Evolutionary conservation across 805 yeast genomes (phyloP).

Genomic region (Starmera dryadoides): DNA sequence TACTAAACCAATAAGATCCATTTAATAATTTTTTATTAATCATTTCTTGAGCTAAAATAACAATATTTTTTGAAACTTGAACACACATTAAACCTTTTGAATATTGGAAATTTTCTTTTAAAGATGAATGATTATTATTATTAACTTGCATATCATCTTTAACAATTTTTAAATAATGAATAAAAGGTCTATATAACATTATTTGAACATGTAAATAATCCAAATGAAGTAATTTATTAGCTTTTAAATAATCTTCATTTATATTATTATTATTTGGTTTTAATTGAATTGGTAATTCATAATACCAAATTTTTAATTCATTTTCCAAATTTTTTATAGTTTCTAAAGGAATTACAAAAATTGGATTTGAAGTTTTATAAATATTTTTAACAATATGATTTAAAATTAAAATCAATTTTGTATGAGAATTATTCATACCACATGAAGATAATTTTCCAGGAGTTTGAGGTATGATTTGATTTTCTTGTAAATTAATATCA

Average conservation of each 20-base stretch:
- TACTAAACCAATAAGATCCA: conserved; percentile 93
- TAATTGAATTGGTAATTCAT: conserved; percentile 62
- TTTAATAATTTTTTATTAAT: conserved; percentile 61
- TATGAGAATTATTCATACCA: conserved; percentile 76
- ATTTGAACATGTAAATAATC: conserved; percentile 77
- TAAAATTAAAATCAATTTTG: conserved; percentile 62
- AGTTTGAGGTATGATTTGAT: conserved; percentile 24
- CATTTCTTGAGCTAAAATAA: conserved; percentile 75
- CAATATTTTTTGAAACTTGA: conserved; percentile 74
- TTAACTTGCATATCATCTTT: conserved; percentile 27
- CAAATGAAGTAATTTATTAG: conserved; percentile 67
- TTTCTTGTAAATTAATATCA: conserved; percentile 58
- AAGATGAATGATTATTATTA: conserved; percentile 46
- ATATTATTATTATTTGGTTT: conserved; percentile 43
- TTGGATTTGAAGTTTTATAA: conserved; percentile 53
- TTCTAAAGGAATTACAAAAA: conserved; percentile 25
- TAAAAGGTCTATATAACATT: conserved; percentile 83
- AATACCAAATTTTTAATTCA: conserved; percentile 68
- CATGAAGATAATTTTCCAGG: conserved; percentile 25
- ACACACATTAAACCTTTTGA: conserved; percentile 81
- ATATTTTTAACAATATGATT: conserved; percentile 64
- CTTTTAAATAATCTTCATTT: conserved; percentile 47
- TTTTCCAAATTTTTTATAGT: conserved; percentile 63
- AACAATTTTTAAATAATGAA: conserved; percentile 46
- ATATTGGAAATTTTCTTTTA: conserved; percentile 34